Base-by-base conservation (phyloP, 176 grass and related monocot species). In the Eragrostis curvula region DNA sequence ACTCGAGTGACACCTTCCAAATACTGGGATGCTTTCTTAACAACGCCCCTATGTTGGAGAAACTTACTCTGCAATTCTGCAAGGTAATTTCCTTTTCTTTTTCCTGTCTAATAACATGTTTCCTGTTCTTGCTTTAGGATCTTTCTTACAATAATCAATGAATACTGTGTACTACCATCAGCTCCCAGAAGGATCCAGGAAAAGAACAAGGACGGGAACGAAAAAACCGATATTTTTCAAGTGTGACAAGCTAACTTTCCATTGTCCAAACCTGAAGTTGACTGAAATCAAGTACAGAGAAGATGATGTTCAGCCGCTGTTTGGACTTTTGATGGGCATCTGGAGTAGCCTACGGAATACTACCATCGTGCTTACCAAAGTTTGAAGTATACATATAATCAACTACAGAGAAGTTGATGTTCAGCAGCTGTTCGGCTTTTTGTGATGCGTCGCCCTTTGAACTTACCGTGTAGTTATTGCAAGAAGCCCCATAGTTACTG, bases 41-140 rank as follows among this genome's bases (percentile, higher is more conserved):
- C 12, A 81, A 71, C 20, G 10, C 40, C 53, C 53, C 41, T 20
- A 46, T 41, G 47, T 71, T 81, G 49, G 79, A 81, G 79, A 81
- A 71, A 42, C 79, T 81, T 60, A 81, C 40, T n/a, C 40, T 81
- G 52, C 67, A 81, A 17, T n/a, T 15, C 25, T 81, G 79, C 67
- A 60, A 32, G 79, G 79, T 81, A 45, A 3, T 47, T 61, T 16
- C 21, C 5, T 6, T 60, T 36, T 36, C 32, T 36, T 51, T 60
- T 53, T 49, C 77, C 68, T 66, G 17, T 42, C 20, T 68, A 51
- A 7, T 36, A 36, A 36, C 43, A 49, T 71, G 68, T 71, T 49
- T 27, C 6, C 44, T 39, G 48, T 32, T 66, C 28, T 30, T 45
- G 16, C 51, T 28, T 30, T 36, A 60, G 3, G 5, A 48, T 32